These are phyloP conservation scores for Aaosphaeria arxii DNA, from an alignment of 2,329 filamentous ascomycete genomes.

Conservation along the genomic window DNA sequence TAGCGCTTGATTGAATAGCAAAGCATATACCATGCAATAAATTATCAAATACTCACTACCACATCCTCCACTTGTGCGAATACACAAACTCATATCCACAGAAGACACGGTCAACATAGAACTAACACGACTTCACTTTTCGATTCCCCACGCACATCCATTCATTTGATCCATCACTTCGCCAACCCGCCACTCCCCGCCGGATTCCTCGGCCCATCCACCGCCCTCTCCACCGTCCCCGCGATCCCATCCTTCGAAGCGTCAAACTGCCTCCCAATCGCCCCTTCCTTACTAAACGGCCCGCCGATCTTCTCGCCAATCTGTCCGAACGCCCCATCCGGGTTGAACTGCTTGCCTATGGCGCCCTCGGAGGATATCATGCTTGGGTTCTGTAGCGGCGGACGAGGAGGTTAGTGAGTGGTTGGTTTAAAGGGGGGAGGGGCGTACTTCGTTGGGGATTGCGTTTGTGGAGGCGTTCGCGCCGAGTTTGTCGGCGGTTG, in stretches of 20 bases:
- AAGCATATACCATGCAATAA: background rate
- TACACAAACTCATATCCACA: no score
- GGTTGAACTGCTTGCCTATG: conserved; percentile 56
- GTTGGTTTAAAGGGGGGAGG: background rate
- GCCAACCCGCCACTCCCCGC: conserved; percentile 17
- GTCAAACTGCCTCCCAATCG: conserved; percentile 55
- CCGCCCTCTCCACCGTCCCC: conserved; percentile 51
- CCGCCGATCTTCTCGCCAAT: conserved; percentile 50
- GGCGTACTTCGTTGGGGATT: conserved; percentile 20
- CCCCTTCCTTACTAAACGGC: conserved; percentile 46
- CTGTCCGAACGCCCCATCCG: conserved; percentile 50
- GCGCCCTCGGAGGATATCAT: conserved; percentile 49
- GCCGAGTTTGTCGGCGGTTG: conserved; percentile 25
- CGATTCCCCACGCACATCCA: background rate
- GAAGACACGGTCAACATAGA: no score
- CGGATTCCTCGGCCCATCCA: conserved; percentile 41
- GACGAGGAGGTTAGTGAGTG: background rate
- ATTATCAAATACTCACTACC: background rate
- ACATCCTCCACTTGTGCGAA: background rate
- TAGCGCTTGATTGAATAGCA: no score
- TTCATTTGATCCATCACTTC: background rate
- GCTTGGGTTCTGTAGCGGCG: conserved; percentile 19
- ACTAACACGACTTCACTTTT: no score
- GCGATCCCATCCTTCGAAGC: conserved; percentile 53
- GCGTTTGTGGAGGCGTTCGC: conserved; percentile 27